Percentiles rank a stretch among this genome's conserved stretches.
Evolutionary conservation across 1,139 yeast genomes (phyloP).

Genomic region (Kurtzmaniella quercitrusa): DNA sequence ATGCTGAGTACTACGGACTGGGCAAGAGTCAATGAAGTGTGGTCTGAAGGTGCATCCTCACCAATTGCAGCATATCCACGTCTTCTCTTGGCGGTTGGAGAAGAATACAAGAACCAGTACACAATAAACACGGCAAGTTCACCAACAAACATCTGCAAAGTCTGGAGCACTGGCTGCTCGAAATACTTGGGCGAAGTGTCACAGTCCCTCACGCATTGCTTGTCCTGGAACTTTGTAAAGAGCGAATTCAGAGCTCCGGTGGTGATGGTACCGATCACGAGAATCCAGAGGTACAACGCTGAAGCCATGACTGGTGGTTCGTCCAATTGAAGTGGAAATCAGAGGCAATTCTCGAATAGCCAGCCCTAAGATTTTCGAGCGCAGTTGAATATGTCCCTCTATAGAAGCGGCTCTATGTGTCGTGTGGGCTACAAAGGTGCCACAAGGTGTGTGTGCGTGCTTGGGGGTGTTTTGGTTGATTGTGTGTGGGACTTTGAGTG

Average conservation of each 20-base stretch:
- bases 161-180: slow-evolving; percentile 78
- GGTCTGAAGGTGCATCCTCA: slow-evolving; percentile 9
- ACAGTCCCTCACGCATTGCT: slow-evolving; percentile 65
- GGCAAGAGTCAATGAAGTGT: slow-evolving; percentile 13
- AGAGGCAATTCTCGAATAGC: not conserved
- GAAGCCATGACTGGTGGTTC: slow-evolving; percentile 7
- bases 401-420: not conserved
- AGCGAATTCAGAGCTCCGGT: slow-evolving; percentile 74
- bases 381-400: not conserved
- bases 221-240: slow-evolving; percentile 73
- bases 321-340: not conserved
- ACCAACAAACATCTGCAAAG: slow-evolving; percentile 79
- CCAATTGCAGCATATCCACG: slow-evolving; percentile 15
- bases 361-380: not conserved
- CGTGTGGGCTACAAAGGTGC: not conserved
- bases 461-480: not conserved
- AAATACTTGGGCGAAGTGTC: slow-evolving; percentile 41
- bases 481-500: no score
- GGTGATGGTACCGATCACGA: slow-evolving; percentile 52
- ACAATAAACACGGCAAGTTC: slow-evolving; percentile 53
- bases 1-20: slow-evolving; percentile 37
- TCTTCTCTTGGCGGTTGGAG: slow-evolving; percentile 6
- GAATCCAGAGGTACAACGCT: slow-evolving; percentile 10
- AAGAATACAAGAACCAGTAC: slow-evolving; percentile 29
- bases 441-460: not conserved